phyloP scores from a whole-genome alignment of 2,329 filamentous ascomycete species.

The Colletotrichum sp. region DNA sequence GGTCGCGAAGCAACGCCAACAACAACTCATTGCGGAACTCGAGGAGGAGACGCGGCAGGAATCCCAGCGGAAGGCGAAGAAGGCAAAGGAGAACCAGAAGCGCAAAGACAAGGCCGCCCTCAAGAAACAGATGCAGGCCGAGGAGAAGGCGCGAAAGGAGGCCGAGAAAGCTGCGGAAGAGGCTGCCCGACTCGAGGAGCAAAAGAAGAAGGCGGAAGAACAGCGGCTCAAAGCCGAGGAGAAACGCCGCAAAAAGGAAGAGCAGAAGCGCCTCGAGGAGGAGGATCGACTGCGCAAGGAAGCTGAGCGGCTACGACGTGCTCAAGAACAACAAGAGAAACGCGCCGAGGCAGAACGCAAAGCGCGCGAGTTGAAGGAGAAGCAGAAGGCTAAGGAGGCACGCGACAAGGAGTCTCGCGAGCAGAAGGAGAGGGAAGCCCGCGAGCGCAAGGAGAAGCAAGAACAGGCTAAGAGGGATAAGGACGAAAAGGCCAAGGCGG shows the following conservation, averaged over 20 bases:
- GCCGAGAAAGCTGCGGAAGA: conserved; percentile 91
- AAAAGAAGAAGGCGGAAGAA: conserved; percentile 82
- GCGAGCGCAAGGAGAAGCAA: conserved; percentile 64
- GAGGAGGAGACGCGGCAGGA: conserved; percentile 82
- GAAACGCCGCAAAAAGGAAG: conserved; percentile 88
- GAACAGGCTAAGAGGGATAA: conserved; percentile 62
- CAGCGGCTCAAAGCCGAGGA: conserved; percentile 84
- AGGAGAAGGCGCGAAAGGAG: conserved; percentile 87
- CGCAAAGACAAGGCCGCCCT: conserved; percentile 92
- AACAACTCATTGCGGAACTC: conserved; percentile 88
- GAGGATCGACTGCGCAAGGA: conserved; percentile 87
- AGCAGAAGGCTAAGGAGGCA: conserved; percentile 83
- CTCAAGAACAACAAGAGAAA: conserved; percentile 84
- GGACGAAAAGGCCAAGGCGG: conserved; percentile 41
- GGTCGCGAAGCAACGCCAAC: conserved; percentile 89
- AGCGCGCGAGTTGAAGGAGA: conserved; percentile 62
- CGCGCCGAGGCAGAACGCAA: conserved; percentile 88
- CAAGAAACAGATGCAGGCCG: conserved; percentile 88
- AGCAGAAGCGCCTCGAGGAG: conserved; percentile 87
- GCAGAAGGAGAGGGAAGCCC: conserved; percentile 65
- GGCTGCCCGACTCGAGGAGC: conserved; percentile 74
- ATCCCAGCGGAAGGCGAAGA: conserved; percentile 86
- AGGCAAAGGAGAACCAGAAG: conserved; percentile 91
- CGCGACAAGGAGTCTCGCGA: conserved; percentile 81
- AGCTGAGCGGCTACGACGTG: conserved; percentile 78